Percentiles rank a stretch among this genome's conserved stretches.
Conservation (phyloP, 495 filamentous ascomycete genomes). For the Chaetomium tenue region DNA sequence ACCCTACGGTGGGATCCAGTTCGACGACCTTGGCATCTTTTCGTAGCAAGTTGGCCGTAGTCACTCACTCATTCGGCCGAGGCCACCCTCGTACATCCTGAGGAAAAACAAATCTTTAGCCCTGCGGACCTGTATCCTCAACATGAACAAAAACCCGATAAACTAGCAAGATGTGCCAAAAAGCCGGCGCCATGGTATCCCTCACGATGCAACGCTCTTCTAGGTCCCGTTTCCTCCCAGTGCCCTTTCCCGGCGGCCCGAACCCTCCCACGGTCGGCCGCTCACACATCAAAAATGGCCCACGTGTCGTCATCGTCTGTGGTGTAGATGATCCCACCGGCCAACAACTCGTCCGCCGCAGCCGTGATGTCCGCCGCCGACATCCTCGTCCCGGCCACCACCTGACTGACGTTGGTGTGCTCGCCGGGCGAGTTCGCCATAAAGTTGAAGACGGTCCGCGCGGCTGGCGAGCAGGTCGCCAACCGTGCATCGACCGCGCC, state of each 20-base stretch:
- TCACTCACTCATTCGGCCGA: neutral
- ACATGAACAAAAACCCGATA: conserved; percentile 7
- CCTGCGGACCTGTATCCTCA: conserved; percentile 12
- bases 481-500: conserved; percentile 38
- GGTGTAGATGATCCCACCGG: conserved; percentile 74
- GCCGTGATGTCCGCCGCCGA: conserved; percentile 64
- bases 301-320: conserved; percentile 87
- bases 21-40: neutral
- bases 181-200: conserved; percentile 13
- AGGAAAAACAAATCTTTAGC: neutral
- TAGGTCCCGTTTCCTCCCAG: neutral
- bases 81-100: neutral
- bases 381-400: conserved; percentile 63
- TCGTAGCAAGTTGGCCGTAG: neutral
- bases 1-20: neutral
- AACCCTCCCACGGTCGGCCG: neutral
- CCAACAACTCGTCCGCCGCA: conserved; percentile 75
- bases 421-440: conserved; percentile 60
- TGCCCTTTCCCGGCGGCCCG: neutral
- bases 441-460: conserved; percentile 65
- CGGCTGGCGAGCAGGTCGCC: conserved; percentile 52
- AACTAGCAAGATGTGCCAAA: neutral
- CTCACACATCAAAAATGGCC: conserved; percentile 64
- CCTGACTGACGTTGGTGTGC: conserved; percentile 72
- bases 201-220: conserved; percentile 5